Conservation (phyloP, 257 asterid genomes). For the Echium plantagineum region DNA sequence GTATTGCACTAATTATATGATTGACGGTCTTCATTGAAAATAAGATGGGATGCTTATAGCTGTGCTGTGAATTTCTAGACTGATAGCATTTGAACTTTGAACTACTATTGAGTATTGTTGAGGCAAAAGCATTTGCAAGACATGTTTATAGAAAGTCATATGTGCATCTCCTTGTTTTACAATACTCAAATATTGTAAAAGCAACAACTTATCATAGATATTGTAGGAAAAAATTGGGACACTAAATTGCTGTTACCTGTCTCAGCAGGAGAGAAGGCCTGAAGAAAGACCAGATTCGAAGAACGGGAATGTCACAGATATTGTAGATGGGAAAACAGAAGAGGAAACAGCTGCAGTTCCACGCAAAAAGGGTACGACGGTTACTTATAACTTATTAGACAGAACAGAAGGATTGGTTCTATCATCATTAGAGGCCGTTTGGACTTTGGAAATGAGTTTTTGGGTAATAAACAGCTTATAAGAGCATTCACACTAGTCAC, state of each 20-base stretch:
- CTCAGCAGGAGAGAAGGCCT: constrained; percentile 4
- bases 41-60: neutral
- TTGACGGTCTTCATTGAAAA: neutral
- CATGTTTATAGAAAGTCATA: constrained; percentile 7
- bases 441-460: too few relatives aligned
- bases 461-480: too few relatives aligned
- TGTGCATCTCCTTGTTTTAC: neutral
- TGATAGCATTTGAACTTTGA: neutral
- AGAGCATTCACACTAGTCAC: too few relatives aligned
- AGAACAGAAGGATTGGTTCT: neutral
- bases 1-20: neutral
- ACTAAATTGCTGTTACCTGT: constrained; percentile 8
- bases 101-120: constrained; percentile 4
- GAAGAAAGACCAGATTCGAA: constrained; percentile 7
- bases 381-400: neutral
- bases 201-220: constrained; percentile 6
- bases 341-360: constrained; percentile 13
- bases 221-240: constrained; percentile 14
- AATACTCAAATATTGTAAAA: constrained; percentile 9
- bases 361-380: constrained; percentile 29
- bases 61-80: neutral
- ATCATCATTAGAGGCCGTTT: neutral
- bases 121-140: constrained; percentile 3
- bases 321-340: constrained; percentile 15
- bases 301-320: constrained; percentile 6